phyloP scores from a whole-genome alignment of 192 early-diverging fungal genomes.

The Rhizophagus clarus region DNA sequence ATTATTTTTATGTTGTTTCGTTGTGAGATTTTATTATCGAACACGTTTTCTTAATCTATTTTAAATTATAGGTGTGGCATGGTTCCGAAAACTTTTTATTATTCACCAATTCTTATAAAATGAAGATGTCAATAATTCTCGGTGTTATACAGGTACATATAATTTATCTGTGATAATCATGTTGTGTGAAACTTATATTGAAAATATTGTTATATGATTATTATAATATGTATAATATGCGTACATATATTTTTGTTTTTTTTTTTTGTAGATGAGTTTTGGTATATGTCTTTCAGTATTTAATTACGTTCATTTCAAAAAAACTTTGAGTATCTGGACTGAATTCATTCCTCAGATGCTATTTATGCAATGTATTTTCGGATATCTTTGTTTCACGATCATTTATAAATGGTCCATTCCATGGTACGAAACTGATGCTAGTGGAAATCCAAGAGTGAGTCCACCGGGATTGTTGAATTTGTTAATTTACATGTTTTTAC shows the following conservation, averaged over 20 bases:
- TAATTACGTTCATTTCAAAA: constrained; percentile 90
- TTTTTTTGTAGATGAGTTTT: constrained; percentile 77
- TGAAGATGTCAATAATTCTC: constrained; percentile 97
- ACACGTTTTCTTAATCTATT: background rate
- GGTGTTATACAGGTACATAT: constrained; percentile 85
- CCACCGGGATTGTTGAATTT: constrained; percentile 96
- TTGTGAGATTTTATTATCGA: background rate
- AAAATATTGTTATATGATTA: background rate
- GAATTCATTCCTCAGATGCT: constrained; percentile 95
- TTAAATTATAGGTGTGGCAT: constrained; percentile 73
- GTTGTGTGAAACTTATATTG: background rate
- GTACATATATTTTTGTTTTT: too few relatives aligned
- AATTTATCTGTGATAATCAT: background rate
- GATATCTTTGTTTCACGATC: constrained; percentile 91
- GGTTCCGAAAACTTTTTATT: constrained; percentile 90
- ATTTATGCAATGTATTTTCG: constrained; percentile 93
- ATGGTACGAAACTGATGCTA: constrained; percentile 77
- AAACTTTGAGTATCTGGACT: constrained; percentile 74
- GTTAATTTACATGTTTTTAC: constrained; percentile 99
- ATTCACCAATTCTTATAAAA: constrained; percentile 99
- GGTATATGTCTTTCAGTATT: constrained; percentile 87
- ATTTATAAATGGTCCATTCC: constrained; percentile 95
- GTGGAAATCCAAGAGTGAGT: constrained; percentile 65
- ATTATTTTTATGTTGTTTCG: constrained; percentile 6
- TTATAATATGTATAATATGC: too few relatives aligned